Conservation (phyloP, 306 rosid genomes). For the Gleditsia sinensis region DNA sequence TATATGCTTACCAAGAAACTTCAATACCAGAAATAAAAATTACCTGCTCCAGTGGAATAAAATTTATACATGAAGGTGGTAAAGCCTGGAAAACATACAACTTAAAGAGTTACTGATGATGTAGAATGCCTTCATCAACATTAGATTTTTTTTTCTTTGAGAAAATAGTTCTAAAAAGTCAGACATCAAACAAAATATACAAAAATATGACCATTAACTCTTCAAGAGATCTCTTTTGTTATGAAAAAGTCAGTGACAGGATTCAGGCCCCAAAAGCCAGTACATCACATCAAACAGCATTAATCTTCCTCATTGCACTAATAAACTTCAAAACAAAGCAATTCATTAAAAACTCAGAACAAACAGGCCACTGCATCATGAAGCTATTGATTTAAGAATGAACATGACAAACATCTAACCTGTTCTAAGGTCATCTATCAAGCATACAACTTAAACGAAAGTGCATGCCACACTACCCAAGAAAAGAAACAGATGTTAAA, state of each 20-base stretch:
- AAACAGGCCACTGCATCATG: not conserved
- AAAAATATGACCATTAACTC: slow-evolving; percentile 4
- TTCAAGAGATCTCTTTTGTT: not conserved
- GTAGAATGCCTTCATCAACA: not conserved
- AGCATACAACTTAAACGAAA: not conserved
- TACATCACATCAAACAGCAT: not conserved
- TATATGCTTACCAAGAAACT: slow-evolving; percentile 13
- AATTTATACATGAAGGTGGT: slow-evolving; percentile 75
- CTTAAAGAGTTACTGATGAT: slow-evolving; percentile 24
- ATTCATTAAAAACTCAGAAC: not conserved
- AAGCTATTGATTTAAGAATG: not conserved
- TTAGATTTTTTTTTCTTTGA: no score
- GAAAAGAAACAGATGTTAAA: not conserved
- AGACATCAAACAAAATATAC: no score
- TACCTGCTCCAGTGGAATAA: slow-evolving; percentile 92
- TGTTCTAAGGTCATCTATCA: not conserved
- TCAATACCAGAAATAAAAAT: slow-evolving; percentile 5
- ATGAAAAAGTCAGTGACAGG: not conserved
- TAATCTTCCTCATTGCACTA: not conserved
- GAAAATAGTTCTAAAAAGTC: no score
- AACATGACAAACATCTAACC: not conserved
- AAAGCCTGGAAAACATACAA: slow-evolving; percentile 64
- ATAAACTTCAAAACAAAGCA: not conserved
- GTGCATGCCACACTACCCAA: not conserved
- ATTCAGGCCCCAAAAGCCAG: slow-evolving; percentile 3